A percentile compares a stretch with the other conserved stretches of the same genome.
Evolutionary conservation across 352 stramenopile species (phyloP).

Genomic region (Discostella stelligera): DNA sequence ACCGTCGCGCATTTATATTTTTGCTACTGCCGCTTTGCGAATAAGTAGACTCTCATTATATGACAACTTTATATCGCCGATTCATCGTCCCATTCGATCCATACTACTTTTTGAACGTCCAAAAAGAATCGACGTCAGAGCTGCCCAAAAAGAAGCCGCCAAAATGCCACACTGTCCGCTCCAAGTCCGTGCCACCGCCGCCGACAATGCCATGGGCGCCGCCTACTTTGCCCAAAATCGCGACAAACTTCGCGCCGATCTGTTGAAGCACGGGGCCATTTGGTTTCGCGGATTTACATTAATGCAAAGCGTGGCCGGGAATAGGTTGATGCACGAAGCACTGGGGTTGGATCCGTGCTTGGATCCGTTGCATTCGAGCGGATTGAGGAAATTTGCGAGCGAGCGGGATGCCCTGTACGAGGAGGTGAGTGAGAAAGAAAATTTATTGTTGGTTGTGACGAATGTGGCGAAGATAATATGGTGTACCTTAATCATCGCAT

Average conservation of each 20-base stretch:
- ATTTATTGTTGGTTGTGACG: neutral
- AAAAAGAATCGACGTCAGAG: slow-evolving; percentile 52
- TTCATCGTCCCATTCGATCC: neutral
- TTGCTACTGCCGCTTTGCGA: too few species aligned
- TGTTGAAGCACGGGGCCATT: slow-evolving; percentile 79
- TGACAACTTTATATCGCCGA: neutral
- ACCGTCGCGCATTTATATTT: too few species aligned
- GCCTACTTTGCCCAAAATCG: slow-evolving; percentile 78
- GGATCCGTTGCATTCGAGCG: slow-evolving; percentile 83
- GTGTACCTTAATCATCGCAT: neutral
- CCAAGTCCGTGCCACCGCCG: slow-evolving; percentile 58
- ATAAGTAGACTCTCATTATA: too few species aligned
- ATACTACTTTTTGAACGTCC: neutral
- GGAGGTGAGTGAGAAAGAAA: slow-evolving; percentile 57
- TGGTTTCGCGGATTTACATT: slow-evolving; percentile 84
- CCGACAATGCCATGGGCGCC: slow-evolving; percentile 69
- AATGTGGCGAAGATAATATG: too few species aligned
- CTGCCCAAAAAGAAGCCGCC: slow-evolving; percentile 53
- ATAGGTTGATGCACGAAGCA: slow-evolving; percentile 79
- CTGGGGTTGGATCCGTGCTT: slow-evolving; percentile 80
- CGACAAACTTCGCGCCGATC: slow-evolving; percentile 62
- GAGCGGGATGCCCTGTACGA: slow-evolving; percentile 84
- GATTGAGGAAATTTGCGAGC: slow-evolving; percentile 80
- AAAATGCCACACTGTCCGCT: slow-evolving; percentile 62
- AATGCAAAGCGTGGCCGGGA: slow-evolving; percentile 72